Conservation (phyloP, 441 rosid genomes). For the Populus tomentosa region DNA sequence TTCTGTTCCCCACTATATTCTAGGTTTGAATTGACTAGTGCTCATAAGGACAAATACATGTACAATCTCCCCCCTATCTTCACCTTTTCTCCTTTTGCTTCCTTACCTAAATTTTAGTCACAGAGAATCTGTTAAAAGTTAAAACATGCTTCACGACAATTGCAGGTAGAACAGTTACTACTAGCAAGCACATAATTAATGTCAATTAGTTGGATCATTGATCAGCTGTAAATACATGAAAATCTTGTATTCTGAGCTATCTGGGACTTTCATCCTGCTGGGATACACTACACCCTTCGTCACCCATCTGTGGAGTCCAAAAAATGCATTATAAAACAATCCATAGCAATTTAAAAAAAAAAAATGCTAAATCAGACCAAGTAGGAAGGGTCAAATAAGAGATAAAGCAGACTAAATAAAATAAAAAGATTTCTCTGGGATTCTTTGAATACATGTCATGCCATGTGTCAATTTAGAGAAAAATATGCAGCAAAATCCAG, state of each 20-base stretch:
- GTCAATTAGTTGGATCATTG: background rate
- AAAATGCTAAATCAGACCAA: background rate
- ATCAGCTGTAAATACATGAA: background rate
- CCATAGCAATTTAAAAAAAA: background rate
- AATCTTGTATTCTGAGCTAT: background rate
- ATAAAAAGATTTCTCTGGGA: background rate
- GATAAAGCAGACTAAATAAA: background rate
- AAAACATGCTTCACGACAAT: constrained; percentile 10
- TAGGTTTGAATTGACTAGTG: background rate
- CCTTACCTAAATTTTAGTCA: background rate
- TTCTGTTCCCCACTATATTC: background rate
- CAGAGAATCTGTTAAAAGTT: background rate
- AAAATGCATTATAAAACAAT: background rate
- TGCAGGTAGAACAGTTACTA: background rate
- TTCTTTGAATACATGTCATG: background rate
- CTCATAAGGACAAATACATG: background rate
- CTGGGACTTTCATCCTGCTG: constrained; percentile 6
- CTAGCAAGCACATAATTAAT: constrained; percentile 2
- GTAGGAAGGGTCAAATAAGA: no score
- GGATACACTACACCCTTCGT: background rate
- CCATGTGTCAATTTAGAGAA: no score
- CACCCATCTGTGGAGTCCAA: constrained; percentile 17
- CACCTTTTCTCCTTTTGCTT: no score
- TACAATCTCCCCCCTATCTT: background rate
- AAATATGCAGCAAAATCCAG: background rate